Evolutionary conservation across 768 basidiomycete genomes (phyloP), one percentile per base, ranked within the genome.

Genomic region (Aureoboletus auriporus): DNA sequence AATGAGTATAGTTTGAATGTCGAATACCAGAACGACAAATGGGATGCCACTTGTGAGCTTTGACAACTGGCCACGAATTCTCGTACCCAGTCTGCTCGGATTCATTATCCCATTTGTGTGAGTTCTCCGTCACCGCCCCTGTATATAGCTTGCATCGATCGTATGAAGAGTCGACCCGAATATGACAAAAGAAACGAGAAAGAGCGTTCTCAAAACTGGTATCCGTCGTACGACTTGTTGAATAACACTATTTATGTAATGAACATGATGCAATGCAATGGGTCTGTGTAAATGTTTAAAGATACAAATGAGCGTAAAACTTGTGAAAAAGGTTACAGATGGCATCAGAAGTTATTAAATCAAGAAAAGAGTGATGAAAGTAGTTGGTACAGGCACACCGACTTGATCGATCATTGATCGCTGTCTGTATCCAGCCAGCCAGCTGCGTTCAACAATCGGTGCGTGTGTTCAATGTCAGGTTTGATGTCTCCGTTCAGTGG

Each of bases 401-500:
- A 29, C 13, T 5, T 28, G 5, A 28, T 29, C 10, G 9, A 28
- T 40, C 27, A 16, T 16, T 40, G 4, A 9, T 40, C 46, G 27
- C 37, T 46, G 29, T 55, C 44, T 12, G 39, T 28, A 17, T 57
- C 65, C 16, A 79, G 51, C 75, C 73, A 78, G 6, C 78, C 80
- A 39, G 72, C 76, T 7, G 73, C 70, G 46, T 67, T 64, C 20
- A 86, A 66, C 49, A 85, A 56, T 29, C 56, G 49, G n/a, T 75
- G 73, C 3, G 77, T 71, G 47, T 75, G 68, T 17, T 62, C 44
- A 1, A 55, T 75, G 57, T 86, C 74, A 3, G 83, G 83, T 62
- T 85, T 86, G 46, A 85, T 74, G 51, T 84, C 82, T 14, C 83
- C 84, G 46, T 83, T 79, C 42, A 81, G 66, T 6, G 84, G 83